These are phyloP conservation scores for Candida gorgasii DNA, from an alignment of 805 yeast genomes.

Conservation along the genomic window DNA sequence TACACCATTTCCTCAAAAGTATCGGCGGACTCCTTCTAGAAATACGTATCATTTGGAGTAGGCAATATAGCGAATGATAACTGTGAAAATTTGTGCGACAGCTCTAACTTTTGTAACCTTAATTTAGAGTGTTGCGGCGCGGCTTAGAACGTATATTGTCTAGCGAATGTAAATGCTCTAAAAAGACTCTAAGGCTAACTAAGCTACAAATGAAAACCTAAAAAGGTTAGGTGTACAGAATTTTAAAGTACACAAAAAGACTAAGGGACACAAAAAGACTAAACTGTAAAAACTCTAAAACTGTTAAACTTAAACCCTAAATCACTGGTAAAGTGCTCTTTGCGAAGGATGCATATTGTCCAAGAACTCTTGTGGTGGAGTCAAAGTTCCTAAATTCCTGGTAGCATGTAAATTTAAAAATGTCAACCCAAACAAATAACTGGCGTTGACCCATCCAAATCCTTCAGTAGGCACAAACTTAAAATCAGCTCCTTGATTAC, in stretches of 20 bases:
- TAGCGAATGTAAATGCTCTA: no score
- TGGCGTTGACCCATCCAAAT: constrained; percentile 97
- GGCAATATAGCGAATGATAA: neutral
- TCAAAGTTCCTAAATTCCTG: constrained; percentile 77
- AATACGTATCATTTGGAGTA: constrained; percentile 2
- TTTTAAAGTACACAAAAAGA: no score
- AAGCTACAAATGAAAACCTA: no score
- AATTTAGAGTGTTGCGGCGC: no score
- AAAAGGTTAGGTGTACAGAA: no score
- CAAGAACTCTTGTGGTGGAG: constrained; percentile 69
- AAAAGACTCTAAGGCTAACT: no score
- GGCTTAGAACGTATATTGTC: no score
- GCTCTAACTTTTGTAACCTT: no score
- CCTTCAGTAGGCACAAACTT: constrained; percentile 95
- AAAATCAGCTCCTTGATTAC: constrained; percentile 92
- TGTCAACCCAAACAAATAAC: constrained; percentile 71
- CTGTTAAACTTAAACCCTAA: no score
- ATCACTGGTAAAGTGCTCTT: constrained; percentile 21
- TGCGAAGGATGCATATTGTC: constrained; percentile 45
- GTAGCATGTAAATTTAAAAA: constrained; percentile 64
- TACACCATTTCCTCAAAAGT: neutral
- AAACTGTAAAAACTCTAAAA: no score
- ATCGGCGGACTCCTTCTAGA: constrained; percentile 2
- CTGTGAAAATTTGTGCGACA: neutral
- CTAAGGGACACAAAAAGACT: no score